These are phyloP conservation scores for Marasmius fiardii DNA, from an alignment of 1,284 basidiomycete species.

Conservation along the genomic window DNA sequence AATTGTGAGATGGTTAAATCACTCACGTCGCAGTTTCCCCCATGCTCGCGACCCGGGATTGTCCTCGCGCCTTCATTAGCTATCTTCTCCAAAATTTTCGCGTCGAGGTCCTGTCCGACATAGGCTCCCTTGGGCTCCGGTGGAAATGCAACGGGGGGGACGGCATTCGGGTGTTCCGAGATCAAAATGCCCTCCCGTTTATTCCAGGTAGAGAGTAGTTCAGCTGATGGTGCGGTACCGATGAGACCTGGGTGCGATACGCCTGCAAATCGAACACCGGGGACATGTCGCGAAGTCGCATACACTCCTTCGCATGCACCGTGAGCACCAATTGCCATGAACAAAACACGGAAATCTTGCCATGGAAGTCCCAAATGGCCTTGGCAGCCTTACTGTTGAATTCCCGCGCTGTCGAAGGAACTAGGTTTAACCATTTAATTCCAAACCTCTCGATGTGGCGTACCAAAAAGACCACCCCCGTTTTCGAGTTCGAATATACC, in stretches of 20 bases:
- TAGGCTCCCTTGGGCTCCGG: slow-evolving; percentile 63
- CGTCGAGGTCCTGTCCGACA: slow-evolving; percentile 61
- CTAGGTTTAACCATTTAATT: not conserved
- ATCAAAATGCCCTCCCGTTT: slow-evolving; percentile 69
- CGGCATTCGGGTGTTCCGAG: slow-evolving; percentile 44
- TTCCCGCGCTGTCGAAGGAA: slow-evolving; percentile 45
- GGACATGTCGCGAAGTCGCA: slow-evolving; percentile 71
- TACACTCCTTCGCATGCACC: slow-evolving; percentile 45
- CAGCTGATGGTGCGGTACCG: slow-evolving; percentile 72
- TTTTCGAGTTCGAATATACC: slow-evolving; percentile 75
- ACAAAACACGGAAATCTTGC: slow-evolving; percentile 23
- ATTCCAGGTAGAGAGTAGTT: slow-evolving; percentile 74
- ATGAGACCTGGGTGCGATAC: slow-evolving; percentile 76
- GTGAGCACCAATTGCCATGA: not conserved
- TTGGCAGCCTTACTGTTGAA: slow-evolving; percentile 72
- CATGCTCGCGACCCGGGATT: slow-evolving; percentile 74
- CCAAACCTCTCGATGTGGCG: slow-evolving; percentile 1
- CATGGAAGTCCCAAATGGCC: slow-evolving; percentile 79
- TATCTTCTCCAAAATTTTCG: slow-evolving; percentile 52
- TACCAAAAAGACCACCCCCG: slow-evolving; percentile 75
- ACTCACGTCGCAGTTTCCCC: slow-evolving; percentile 77
- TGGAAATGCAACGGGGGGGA: slow-evolving; percentile 67
- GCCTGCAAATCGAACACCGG: slow-evolving; percentile 76
- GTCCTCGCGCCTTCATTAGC: slow-evolving; percentile 71
- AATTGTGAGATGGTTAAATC: not conserved